These are phyloP conservation scores for Ophiostoma australiae DNA, from an alignment of 2,329 filamentous ascomycete species.

Conservation along the genomic window DNA sequence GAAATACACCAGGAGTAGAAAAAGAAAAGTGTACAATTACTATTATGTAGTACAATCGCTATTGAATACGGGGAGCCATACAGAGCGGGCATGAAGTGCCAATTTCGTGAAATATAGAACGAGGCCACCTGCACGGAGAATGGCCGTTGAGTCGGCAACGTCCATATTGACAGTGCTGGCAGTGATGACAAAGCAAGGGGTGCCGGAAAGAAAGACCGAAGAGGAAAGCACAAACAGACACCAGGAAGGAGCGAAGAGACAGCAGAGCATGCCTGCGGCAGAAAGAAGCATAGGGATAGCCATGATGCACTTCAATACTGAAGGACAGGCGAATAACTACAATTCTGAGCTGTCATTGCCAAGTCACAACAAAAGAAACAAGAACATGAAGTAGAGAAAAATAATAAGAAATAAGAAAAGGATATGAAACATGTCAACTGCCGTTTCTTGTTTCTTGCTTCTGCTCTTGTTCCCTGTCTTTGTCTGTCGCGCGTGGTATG, in stretches of 20 bases:
- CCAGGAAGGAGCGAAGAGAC: background rate
- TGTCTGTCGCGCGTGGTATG: background rate
- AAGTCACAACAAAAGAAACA: background rate
- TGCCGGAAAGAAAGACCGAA: background rate
- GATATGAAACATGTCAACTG: conserved; percentile 1
- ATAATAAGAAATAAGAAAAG: background rate
- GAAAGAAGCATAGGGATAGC: background rate
- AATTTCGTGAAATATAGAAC: background rate
- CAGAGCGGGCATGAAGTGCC: background rate
- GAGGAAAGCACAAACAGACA: background rate
- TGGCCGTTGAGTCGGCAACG: conserved; percentile 2
- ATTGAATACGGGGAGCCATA: background rate
- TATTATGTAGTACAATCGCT: background rate
- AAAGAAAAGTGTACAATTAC: background rate
- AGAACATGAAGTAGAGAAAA: background rate
- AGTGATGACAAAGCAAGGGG: conserved; percentile 1
- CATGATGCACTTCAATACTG: background rate
- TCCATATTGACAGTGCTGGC: background rate
- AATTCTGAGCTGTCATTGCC: background rate
- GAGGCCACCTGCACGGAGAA: background rate
- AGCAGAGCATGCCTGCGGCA: background rate
- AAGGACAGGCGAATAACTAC: background rate
- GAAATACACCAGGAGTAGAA: background rate
- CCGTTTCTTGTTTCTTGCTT: background rate
- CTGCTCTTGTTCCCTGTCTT: background rate